These are phyloP conservation scores for Fraxinus anomala DNA, from an alignment of 257 asterid species.

Conservation along the genomic window DNA sequence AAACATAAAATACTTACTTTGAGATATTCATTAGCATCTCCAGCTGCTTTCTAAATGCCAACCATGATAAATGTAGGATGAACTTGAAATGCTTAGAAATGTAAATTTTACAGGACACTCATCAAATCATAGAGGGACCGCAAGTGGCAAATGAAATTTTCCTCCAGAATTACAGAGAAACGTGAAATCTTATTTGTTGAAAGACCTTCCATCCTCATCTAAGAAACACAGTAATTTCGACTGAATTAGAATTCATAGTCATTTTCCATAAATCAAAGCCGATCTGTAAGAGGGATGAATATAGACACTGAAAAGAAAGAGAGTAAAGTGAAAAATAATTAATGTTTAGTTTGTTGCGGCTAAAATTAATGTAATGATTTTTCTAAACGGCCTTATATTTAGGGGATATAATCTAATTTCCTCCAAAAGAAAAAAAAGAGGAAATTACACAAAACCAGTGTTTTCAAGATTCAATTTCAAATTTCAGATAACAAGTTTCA, in stretches of 20 bases:
- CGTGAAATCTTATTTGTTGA: conserved; percentile 72
- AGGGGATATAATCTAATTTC: too few species aligned
- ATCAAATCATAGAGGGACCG: conserved; percentile 13
- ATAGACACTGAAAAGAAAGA: too few species aligned
- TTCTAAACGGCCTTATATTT: too few species aligned
- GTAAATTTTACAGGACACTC: conserved; percentile 9
- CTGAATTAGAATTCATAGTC: not conserved
- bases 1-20: conserved; percentile 31
- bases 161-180: conserved; percentile 89
- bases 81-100: conserved; percentile 55
- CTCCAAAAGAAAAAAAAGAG: too few species aligned
- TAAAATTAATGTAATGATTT: too few species aligned
- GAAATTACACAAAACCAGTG: too few species aligned
- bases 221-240: conserved; percentile 22
- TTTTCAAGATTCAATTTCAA: too few species aligned
- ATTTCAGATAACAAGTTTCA: too few species aligned
- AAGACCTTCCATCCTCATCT: conserved; percentile 99
- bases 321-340: too few species aligned
- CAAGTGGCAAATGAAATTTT: conserved; percentile 21
- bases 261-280: too few species aligned
- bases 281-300: too few species aligned
- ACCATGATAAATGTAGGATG: conserved; percentile 93
- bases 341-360: too few species aligned
- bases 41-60: conserved; percentile 87
- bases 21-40: conserved; percentile 73